Evolutionary conservation across 2,329 filamentous ascomycete genomes (phyloP), one percentile per base, ranked within the genome.

Genomic region (Bipolaris sorokiniana): DNA sequence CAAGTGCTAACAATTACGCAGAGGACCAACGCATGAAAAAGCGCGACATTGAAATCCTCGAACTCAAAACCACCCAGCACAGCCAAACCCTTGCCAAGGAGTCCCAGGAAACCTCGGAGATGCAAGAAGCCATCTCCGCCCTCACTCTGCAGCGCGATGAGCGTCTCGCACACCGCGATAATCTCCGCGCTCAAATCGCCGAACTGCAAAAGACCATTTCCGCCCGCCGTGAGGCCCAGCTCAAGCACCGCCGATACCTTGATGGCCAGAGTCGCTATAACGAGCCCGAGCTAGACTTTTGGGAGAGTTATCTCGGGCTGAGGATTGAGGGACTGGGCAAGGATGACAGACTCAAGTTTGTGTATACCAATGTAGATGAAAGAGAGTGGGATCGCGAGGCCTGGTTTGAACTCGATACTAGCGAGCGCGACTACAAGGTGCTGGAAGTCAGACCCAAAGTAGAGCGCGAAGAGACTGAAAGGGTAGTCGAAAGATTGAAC

Each of bases 11-110:
- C 54, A 50, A 16, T 7, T 7, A 1, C 1, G 15, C 75, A 96
- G 93, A 97, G 86, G 91, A 96, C 77, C 88, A 96, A 75, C 89
- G 91, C 60, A 92, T 94, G 87, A 91, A 90, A 80, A 90, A 90
- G 70, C 90, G 90, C 70, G 90, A 93, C 70, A 92, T 97, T 63
- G 90, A 96, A 71, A 94, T 96, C 61, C 80, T 91, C 6, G 84
- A 89, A 57, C 84, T 89, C 71, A 91, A 91, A 70, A 86, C 86
- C 40, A 83, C 82, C 49, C 87, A 87, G 4, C 88, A 92, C 76
- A 86, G 89, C 63, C 87, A 92, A 62, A 90, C 84, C 3, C 82
- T 93, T n/a, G 82, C 86, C 51, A 92, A 91, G 71, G 91, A 95
- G 78, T 84, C 86, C 38, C 87, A 87, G 61, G 91, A 95, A 76